Evolutionary conservation across 768 basidiomycete species (phyloP).

Genomic region (Ramaria rubella): DNA sequence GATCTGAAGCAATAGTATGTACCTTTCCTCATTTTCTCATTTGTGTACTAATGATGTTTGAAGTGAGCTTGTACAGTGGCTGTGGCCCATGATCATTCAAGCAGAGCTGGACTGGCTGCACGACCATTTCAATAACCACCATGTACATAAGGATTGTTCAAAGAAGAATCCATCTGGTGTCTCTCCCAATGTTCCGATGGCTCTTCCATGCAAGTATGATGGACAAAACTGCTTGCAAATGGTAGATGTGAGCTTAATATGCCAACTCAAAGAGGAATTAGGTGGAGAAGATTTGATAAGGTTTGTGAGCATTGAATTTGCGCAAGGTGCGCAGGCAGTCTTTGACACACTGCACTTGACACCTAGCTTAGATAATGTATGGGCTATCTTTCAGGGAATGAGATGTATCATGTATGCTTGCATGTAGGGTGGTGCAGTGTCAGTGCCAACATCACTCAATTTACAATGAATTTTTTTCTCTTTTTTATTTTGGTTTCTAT

Average conservation of each 20-base stretch:
- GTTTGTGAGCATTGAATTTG: conserved; percentile 29
- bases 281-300: conserved; percentile 26
- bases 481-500: no score
- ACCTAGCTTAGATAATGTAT: conserved; percentile 23
- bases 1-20: conserved; percentile 26
- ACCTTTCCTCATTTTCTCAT: background rate
- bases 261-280: conserved; percentile 24
- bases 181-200: conserved; percentile 29
- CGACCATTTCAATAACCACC: conserved; percentile 21
- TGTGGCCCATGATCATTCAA: conserved; percentile 20
- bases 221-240: conserved; percentile 24
- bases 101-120: conserved; percentile 12
- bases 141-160: conserved; percentile 24
- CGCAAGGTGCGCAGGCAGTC: conserved; percentile 14
- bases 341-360: conserved; percentile 17
- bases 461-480: no score
- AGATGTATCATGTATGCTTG: no score
- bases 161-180: conserved; percentile 32
- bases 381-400: conserved; percentile 24
- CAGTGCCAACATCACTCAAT: no score
- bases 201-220: conserved; percentile 21
- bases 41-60: background rate
- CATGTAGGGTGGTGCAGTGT: no score
- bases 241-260: conserved; percentile 20
- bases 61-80: conserved; percentile 21